Evolutionary conservation across 805 yeast species (phyloP).

Genomic region (Metschnikowia rubicola): DNA sequence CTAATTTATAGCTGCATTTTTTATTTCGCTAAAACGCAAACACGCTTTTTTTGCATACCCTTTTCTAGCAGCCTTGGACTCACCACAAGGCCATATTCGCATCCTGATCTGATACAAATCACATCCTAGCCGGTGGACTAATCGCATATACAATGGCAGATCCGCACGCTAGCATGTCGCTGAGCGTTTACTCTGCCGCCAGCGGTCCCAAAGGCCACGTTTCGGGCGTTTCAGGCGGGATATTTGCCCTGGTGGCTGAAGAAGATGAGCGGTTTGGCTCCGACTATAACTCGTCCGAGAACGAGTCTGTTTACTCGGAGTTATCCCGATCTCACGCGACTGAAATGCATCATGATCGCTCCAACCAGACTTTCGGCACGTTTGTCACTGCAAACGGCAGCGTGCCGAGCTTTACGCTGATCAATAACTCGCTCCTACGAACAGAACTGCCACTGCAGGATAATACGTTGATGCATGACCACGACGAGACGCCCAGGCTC

Average conservation of each 20-base stretch:
- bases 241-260: slow-evolving; percentile 11
- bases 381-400: slow-evolving; percentile 26
- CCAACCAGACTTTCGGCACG: slow-evolving; percentile 25
- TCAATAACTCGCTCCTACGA: slow-evolving; percentile 30
- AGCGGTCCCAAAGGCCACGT: slow-evolving; percentile 18
- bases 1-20: too few relatives aligned
- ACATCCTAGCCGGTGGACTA: too few relatives aligned
- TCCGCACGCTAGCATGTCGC: slow-evolving; percentile 30
- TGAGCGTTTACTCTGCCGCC: slow-evolving; percentile 34
- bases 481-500: slow-evolving; percentile 34
- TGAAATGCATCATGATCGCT: slow-evolving; percentile 10
- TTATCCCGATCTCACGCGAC: not conserved
- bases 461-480: slow-evolving; percentile 17
- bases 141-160: slow-evolving; percentile 3
- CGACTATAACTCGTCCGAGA: slow-evolving; percentile 8
- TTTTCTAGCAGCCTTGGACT: too few relatives aligned
- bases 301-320: not conserved
- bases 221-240: not conserved
- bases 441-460: slow-evolving; percentile 18
- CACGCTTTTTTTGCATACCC: too few relatives aligned
- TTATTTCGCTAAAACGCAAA: too few relatives aligned
- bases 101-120: too few relatives aligned
- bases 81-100: too few relatives aligned
- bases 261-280: slow-evolving; percentile 14
- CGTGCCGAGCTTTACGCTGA: slow-evolving; percentile 32